Conservation (phyloP, 331 rosid species). For the Malus hybrid region DNA sequence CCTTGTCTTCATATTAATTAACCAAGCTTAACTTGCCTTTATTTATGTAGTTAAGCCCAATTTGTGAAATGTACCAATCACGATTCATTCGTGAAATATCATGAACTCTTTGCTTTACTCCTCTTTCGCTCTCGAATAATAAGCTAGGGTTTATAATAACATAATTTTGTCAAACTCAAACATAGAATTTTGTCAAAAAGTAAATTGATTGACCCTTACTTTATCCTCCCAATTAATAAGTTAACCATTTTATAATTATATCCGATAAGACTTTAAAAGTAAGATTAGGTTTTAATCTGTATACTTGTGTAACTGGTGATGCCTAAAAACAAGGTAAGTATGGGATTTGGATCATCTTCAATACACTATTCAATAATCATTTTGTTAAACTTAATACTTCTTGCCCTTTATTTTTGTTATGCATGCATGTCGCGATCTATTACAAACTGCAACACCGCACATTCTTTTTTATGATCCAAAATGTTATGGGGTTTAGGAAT, state of each 20-base stretch:
- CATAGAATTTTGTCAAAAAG: background rate
- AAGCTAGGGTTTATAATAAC: no score
- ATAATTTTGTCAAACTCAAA: no score
- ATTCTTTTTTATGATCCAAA: background rate
- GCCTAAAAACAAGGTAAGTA: slow-evolving; percentile 32
- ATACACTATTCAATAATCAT: background rate
- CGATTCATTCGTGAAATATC: background rate
- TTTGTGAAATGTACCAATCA: background rate
- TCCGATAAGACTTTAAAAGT: slow-evolving; percentile 7
- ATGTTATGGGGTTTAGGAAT: background rate
- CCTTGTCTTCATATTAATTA: no score
- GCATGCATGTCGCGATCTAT: background rate
- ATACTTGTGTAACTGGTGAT: slow-evolving; percentile 14
- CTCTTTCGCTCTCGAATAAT: background rate
- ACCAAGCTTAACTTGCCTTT: background rate
- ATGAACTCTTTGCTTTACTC: background rate
- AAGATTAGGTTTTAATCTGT: slow-evolving; percentile 44
- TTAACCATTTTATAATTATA: background rate
- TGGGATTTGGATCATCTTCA: slow-evolving; percentile 30
- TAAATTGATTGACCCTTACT: background rate
- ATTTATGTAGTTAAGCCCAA: background rate
- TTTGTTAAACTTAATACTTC: background rate
- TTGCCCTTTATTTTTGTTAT: background rate
- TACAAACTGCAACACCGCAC: background rate
- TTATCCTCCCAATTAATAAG: no score